Evolutionary conservation across 164 flowering plant species (phyloP).

Genomic region (Vitis labrusca): DNA sequence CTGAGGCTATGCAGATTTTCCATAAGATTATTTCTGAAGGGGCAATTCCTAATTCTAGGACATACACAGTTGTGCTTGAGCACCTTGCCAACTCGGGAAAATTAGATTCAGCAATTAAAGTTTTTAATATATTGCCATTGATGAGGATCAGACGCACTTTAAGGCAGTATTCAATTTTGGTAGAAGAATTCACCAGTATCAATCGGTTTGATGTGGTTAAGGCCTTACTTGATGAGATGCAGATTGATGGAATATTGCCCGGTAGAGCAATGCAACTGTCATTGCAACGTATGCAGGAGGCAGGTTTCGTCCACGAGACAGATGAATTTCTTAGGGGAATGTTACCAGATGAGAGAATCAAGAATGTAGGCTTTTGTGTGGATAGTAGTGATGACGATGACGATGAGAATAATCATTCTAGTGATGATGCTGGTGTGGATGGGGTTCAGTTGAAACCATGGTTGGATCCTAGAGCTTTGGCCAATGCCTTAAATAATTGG

Average conservation of each 20-base stretch:
- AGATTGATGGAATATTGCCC: constrained; percentile 76
- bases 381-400: constrained; percentile 38
- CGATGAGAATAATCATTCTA: constrained; percentile 25
- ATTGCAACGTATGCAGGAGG: constrained; percentile 49
- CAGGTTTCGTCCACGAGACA: constrained; percentile 52
- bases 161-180: constrained; percentile 61
- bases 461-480: constrained; percentile 89
- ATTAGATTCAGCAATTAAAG: constrained; percentile 55
- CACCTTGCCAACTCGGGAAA: constrained; percentile 60
- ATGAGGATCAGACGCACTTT: constrained; percentile 78
- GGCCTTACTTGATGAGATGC: constrained; percentile 61
- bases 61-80: constrained; percentile 69
- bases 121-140: constrained; percentile 60
- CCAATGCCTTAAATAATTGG: constrained; percentile 74
- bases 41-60: constrained; percentile 74
- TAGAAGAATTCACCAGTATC: constrained; percentile 37
- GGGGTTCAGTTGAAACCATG: constrained; percentile 68
- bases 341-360: constrained; percentile 69
- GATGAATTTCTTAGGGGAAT: constrained; percentile 53
- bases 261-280: constrained; percentile 45
- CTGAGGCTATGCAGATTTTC: constrained; percentile 58
- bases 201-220: constrained; percentile 52
- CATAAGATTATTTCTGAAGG: constrained; percentile 59
- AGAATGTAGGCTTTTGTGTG: constrained; percentile 27
- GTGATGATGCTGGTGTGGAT: constrained; percentile 16